A percentile compares a stretch with the other conserved stretches of the same genome.
phyloP scores from a whole-genome alignment of 176 grass and related monocot genomes.

The Paspalum notatum region DNA sequence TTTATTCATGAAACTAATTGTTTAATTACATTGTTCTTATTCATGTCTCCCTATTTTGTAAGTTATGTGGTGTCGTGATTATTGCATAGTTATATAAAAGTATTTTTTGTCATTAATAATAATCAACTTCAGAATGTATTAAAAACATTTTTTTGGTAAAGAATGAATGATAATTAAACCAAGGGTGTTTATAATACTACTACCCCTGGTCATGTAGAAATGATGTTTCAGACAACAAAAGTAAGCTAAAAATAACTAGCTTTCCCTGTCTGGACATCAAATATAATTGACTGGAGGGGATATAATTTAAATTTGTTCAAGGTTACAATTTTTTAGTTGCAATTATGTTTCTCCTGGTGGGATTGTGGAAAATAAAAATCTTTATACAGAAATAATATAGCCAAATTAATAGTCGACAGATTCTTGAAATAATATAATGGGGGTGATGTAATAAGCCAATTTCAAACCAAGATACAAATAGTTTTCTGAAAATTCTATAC shows the following conservation, averaged over 20 bases:
- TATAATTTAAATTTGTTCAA: background rate
- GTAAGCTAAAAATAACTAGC: no score
- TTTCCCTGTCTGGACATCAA: no score
- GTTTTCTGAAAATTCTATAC: background rate
- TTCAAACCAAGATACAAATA: background rate
- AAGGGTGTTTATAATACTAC: background rate
- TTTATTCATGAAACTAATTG: conserved; percentile 1
- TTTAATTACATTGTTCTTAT: background rate
- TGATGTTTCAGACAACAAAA: no score
- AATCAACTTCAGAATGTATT: background rate
- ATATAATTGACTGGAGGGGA: no score
- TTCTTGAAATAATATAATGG: background rate
- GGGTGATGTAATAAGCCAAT: background rate
- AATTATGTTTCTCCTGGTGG: background rate
- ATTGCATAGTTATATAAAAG: background rate
- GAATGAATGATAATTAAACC: background rate
- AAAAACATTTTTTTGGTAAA: background rate
- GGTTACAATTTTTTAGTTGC: background rate
- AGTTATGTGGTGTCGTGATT: background rate
- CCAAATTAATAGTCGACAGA: background rate
- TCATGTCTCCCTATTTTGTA: no score
- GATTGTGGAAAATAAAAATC: background rate
- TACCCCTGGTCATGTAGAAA: no score
- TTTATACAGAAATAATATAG: background rate
- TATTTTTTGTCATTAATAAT: background rate